A percentile compares a stretch with the other conserved stretches of the same genome.
Conservation (phyloP, 805 yeast genomes). For the Yarrowia yakushimensis region DNA sequence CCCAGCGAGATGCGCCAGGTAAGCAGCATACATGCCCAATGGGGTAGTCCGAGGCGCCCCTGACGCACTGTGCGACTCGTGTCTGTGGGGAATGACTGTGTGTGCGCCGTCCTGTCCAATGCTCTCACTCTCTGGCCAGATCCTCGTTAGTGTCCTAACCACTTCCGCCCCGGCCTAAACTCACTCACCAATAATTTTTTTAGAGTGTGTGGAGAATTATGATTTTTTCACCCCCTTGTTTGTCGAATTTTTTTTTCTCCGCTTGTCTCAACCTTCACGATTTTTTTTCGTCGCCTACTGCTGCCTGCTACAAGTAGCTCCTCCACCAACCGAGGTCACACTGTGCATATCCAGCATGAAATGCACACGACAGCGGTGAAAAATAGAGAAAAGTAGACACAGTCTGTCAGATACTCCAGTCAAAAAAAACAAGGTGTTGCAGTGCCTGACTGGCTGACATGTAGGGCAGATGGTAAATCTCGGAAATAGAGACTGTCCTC, state of each 20-base stretch:
- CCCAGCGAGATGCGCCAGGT: constrained; percentile 1
- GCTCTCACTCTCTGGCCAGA: neutral
- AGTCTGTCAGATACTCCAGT: neutral
- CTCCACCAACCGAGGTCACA: constrained; percentile 17
- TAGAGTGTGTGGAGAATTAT: constrained; percentile 14
- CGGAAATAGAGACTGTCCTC: neutral
- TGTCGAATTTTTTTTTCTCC: neutral
- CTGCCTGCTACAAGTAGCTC: neutral
- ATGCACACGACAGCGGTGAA: constrained; percentile 1
- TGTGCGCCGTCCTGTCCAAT: neutral
- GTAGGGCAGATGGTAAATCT: neutral
- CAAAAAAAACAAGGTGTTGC: too few relatives aligned
- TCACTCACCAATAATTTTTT: neutral
- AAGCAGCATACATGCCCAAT: constrained; percentile 6
- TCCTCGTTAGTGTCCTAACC: neutral
- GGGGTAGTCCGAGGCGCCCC: constrained; percentile 16
- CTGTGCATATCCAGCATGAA: neutral
- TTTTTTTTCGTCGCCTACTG: neutral
- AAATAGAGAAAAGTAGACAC: too few relatives aligned
- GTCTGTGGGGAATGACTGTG: neutral
- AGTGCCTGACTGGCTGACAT: neutral
- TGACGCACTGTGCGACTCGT: neutral
- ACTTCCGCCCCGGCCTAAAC: neutral
- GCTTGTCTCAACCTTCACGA: neutral
- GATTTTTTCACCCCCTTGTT: neutral